Percentiles rank a stretch among this genome's conserved stretches.
phyloP scores from a whole-genome alignment of 495 filamentous ascomycete genomes.

The Aspergillus asperescens region DNA sequence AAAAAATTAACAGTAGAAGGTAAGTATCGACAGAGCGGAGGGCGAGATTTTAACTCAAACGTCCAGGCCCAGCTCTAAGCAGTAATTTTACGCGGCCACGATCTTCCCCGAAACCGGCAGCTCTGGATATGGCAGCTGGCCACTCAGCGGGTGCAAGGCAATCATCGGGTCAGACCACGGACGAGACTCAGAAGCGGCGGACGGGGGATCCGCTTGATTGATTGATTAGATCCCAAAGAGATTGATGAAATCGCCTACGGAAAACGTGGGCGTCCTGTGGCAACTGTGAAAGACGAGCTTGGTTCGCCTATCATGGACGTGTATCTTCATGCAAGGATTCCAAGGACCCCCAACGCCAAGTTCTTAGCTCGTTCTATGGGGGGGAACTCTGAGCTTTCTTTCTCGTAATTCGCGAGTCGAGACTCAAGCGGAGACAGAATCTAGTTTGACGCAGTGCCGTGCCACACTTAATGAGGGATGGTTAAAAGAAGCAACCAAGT shows the following conservation, averaged over 20 bases:
- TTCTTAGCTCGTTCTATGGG: not conserved
- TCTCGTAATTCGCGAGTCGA: not conserved
- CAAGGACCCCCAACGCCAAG: conserved; percentile 1
- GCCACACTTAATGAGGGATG: not conserved
- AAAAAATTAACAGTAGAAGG: not conserved
- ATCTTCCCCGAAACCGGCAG: conserved; percentile 10
- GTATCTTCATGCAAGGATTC: conserved; percentile 3
- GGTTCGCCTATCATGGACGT: not conserved
- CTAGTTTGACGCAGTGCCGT: not conserved
- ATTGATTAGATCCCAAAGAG: conserved; percentile 13
- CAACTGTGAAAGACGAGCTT: not conserved
- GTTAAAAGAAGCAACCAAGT: conserved; percentile 1
- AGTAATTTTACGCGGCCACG: conserved; percentile 2
- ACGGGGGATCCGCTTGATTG: conserved; percentile 1
- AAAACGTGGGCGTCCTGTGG: conserved; percentile 7
- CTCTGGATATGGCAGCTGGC: not conserved
- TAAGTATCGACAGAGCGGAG: not conserved
- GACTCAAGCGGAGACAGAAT: not conserved
- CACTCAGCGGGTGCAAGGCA: not conserved
- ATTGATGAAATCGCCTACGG: conserved; percentile 4
- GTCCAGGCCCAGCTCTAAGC: not conserved
- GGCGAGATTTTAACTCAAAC: not conserved
- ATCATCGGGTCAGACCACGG: conserved; percentile 1
- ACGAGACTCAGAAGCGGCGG: not conserved
- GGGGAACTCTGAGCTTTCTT: not conserved